phyloP scores from a whole-genome alignment of 352 stramenopile species.

The Phytophthora ramorum region DNA sequence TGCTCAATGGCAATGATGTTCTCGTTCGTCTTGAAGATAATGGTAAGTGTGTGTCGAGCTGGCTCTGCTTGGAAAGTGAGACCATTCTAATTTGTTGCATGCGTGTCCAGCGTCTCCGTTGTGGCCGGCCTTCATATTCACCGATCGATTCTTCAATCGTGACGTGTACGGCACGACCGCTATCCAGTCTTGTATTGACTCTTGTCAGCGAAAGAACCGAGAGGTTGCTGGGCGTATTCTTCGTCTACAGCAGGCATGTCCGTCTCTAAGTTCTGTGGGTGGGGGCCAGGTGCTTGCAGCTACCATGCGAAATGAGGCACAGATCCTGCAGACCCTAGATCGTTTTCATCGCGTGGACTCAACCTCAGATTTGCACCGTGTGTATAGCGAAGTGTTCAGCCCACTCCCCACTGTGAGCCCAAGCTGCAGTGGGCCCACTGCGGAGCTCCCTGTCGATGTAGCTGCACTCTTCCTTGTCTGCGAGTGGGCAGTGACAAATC shows the following conservation, averaged over 20 bases:
- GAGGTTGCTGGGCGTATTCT: constrained; percentile 75
- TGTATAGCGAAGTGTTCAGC: constrained; percentile 80
- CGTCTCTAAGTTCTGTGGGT: constrained; percentile 32
- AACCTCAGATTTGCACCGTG: constrained; percentile 68
- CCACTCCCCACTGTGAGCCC: constrained; percentile 44
- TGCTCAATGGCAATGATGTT: constrained; percentile 74
- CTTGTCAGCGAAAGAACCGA: constrained; percentile 54
- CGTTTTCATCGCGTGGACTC: constrained; percentile 83
- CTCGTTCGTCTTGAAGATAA: constrained; percentile 86
- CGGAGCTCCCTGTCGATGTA: constrained; percentile 72
- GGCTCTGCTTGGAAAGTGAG: background rate
- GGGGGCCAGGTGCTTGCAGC: constrained; percentile 38
- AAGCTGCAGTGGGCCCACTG: constrained; percentile 17
- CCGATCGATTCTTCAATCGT: constrained; percentile 74
- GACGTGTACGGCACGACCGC: constrained; percentile 48
- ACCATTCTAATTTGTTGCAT: constrained; percentile 12
- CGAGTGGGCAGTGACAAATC: constrained; percentile 85
- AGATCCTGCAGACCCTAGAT: constrained; percentile 81
- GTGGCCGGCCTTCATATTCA: constrained; percentile 81
- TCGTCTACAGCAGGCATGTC: constrained; percentile 67
- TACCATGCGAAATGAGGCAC: constrained; percentile 74
- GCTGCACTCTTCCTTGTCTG: constrained; percentile 78
- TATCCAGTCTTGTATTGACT: constrained; percentile 61
- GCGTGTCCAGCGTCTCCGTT: constrained; percentile 54
- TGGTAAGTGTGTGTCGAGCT: constrained; percentile 45